These are phyloP conservation scores for Polytrichum commune DNA, from an alignment of 225 moss, liverwort and hornwort genomes.

Conservation along the genomic window DNA sequence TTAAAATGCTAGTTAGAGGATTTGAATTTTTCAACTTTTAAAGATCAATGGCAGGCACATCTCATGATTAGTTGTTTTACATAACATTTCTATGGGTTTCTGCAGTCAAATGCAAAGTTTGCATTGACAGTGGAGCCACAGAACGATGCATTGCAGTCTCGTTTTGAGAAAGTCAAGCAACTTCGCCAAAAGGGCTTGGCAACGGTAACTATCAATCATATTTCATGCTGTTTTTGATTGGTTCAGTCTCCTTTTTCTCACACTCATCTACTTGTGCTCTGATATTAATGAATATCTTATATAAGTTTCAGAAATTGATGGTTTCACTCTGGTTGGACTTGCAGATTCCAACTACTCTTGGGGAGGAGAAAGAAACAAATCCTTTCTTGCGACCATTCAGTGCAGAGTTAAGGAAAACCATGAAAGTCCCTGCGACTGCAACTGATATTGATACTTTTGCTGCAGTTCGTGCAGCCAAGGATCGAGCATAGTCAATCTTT, in stretches of 20 bases:
- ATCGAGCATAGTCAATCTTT: slow-evolving; percentile 41
- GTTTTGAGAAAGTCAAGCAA: slow-evolving; percentile 63
- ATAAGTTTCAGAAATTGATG: not conserved
- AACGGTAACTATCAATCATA: slow-evolving; percentile 37
- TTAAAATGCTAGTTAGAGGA: too few relatives aligned
- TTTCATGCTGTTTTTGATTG: not conserved
- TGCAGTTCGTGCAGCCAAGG: slow-evolving; percentile 80
- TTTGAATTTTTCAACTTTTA: too few relatives aligned
- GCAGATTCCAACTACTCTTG: slow-evolving; percentile 81
- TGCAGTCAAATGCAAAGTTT: slow-evolving; percentile 83
- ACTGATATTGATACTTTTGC: slow-evolving; percentile 74
- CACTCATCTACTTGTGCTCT: not conserved
- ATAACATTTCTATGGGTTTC: not conserved
- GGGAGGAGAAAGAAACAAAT: slow-evolving; percentile 72
- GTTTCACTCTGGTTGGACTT: slow-evolving; percentile 8
- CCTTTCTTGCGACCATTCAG: slow-evolving; percentile 86
- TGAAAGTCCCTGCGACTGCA: slow-evolving; percentile 43
- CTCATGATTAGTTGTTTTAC: not conserved
- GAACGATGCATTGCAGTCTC: slow-evolving; percentile 60
- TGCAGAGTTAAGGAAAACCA: slow-evolving; percentile 59
- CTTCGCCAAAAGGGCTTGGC: slow-evolving; percentile 68
- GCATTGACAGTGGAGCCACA: slow-evolving; percentile 84
- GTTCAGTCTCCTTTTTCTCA: not conserved
- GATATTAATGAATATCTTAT: not conserved
- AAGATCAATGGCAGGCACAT: too few relatives aligned